Evolutionary conservation across 2,329 filamentous ascomycete species (phyloP).

Genomic region (Pseudocercospora crystallina): DNA sequence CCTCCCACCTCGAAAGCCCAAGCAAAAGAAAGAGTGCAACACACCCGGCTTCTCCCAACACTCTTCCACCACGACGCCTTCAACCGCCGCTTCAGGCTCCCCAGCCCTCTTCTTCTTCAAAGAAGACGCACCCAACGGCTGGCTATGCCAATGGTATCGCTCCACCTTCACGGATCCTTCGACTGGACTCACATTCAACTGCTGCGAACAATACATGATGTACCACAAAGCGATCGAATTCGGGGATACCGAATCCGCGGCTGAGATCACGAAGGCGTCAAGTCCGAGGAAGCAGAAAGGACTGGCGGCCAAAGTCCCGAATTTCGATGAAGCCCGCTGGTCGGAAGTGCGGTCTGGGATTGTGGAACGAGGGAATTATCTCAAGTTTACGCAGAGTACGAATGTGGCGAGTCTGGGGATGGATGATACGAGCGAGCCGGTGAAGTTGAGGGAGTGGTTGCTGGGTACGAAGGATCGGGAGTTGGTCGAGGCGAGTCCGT

Average conservation of each 20-base stretch:
- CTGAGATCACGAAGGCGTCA: conserved; percentile 2
- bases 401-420: conserved; percentile 5
- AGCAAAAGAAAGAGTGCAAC: too few relatives aligned
- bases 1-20: too few relatives aligned
- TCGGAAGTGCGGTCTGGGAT: background rate
- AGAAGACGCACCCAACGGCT: conserved; percentile 15
- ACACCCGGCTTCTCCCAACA: too few relatives aligned
- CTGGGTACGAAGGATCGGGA: conserved; percentile 16
- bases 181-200: conserved; percentile 10
- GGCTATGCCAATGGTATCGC: conserved; percentile 22
- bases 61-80: too few relatives aligned
- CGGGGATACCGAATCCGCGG: conserved; percentile 8
- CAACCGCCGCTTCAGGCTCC: too few relatives aligned
- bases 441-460: conserved; percentile 8
- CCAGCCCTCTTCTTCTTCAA: conserved; percentile 17
- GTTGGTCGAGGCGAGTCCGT: conserved; percentile 18
- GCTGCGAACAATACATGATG: conserved; percentile 26
- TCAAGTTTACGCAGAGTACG: conserved; percentile 18
- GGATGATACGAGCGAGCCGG: conserved; percentile 3
- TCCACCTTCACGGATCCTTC: conserved; percentile 14
- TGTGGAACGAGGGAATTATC: conserved; percentile 14
- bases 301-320: conserved; percentile 7
- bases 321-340: conserved; percentile 13
- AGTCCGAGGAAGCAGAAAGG: conserved; percentile 13
- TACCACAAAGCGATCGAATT: conserved; percentile 20